phyloP scores from a whole-genome alignment of 1,284 basidiomycete genomes.

The Apiotrichum laibachii region DNA sequence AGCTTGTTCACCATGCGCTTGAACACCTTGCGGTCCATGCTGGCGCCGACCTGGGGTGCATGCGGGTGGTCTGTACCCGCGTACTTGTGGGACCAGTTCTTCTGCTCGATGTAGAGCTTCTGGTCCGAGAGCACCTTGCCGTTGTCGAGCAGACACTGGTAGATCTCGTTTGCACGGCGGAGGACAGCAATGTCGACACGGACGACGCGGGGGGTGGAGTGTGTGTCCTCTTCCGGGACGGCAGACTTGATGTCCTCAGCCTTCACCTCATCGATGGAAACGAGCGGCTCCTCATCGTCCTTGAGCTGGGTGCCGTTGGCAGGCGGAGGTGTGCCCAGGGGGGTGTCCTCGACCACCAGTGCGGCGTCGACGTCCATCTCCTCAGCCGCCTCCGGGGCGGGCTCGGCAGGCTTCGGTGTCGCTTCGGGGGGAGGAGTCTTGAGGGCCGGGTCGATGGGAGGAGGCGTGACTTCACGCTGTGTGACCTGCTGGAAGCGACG shows the following conservation, averaged over 20 bases:
- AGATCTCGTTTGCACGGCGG: constrained; percentile 34
- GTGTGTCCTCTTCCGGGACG: neutral
- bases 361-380: neutral
- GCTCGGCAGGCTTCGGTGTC: neutral
- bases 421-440: neutral
- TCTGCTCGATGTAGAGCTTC: constrained; percentile 29
- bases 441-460: neutral
- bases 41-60: constrained; percentile 30
- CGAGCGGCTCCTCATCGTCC: constrained; percentile 8
- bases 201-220: neutral
- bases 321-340: neutral
- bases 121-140: constrained; percentile 31
- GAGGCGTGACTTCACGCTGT: neutral
- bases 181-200: constrained; percentile 34
- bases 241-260: neutral
- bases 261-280: constrained; percentile 1
- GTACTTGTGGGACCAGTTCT: constrained; percentile 31
- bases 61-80: constrained; percentile 39
- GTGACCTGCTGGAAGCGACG: neutral
- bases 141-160: constrained; percentile 29
- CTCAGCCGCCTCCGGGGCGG: neutral
- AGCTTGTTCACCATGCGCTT: constrained; percentile 24
- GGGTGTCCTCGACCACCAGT: neutral
- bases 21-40: constrained; percentile 41
- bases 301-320: neutral